Evolutionary conservation across 1,139 yeast species (phyloP), one percentile per base, ranked within the genome.

Genomic region (Blastobotrys buckinghamii): DNA sequence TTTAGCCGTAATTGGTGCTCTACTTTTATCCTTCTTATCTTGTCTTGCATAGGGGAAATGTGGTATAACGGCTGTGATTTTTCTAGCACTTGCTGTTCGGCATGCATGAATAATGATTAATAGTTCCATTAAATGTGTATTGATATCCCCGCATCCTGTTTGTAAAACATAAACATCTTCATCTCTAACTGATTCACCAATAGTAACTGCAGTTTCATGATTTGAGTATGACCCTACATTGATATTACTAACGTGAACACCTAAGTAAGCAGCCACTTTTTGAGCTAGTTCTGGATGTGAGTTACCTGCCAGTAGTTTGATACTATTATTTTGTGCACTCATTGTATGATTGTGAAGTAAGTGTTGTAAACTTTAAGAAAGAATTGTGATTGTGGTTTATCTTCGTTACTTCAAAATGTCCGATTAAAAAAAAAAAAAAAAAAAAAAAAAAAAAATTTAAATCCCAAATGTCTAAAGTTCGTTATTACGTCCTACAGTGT

Each of bases 41-140:
- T 92, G 97, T 67, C 97, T 82, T 27, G 97, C 97, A 63, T 92
- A 92, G n/a, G 97, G 97, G 70, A 90, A 92, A 66, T 85, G 88
- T 47, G 98, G 97, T 57, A 92, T 78, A 37, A 92, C 95, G 1
- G 95, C 97, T 1, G 97, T 89, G 66, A 92, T 88, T 59, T 96
- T 77, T 62, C 97, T 79, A 8, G 97, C 97, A 51, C 95, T 83
- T 13, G 97, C 97, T 6, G 90, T 87, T 62, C 84, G 84, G 69
- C 97, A 90, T 19, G 97, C 97, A 67, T 88, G 88, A 60, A 90
- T 84, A 83, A 90, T 86, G 60, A 90, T 85, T 58, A 92, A 71
- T 47, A 90, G 72, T 66, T 92, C 97, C 74, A 92, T 74, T 42
- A 92, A 81, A 55, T 83, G 79, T 67, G 89, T 96, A 65, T 92